A percentile compares a stretch with the other conserved stretches of the same genome.
These are phyloP conservation scores for Mycocentrospora acerina DNA, from an alignment of 2,329 filamentous ascomycete genomes.

Conservation along the genomic window DNA sequence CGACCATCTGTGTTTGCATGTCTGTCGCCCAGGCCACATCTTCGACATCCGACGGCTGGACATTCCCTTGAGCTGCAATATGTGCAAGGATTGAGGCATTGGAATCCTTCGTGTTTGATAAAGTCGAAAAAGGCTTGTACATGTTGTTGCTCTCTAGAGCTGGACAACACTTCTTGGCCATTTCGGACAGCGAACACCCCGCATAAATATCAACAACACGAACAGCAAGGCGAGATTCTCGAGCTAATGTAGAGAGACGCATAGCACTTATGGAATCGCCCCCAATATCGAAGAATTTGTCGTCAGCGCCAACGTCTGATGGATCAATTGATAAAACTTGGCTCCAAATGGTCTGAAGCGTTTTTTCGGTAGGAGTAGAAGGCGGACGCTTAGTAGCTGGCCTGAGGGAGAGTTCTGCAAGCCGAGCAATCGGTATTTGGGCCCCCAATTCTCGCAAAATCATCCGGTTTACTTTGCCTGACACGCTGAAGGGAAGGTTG, in stretches of 20 bases:
- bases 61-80: too few relatives aligned
- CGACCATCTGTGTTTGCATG: too few relatives aligned
- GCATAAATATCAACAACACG: conserved; percentile 17
- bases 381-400: conserved; percentile 30
- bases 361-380: conserved; percentile 47
- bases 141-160: too few relatives aligned
- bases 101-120: too few relatives aligned
- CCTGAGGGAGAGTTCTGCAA: conserved; percentile 28
- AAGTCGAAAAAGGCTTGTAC: too few relatives aligned
- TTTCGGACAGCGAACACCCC: too few relatives aligned
- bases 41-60: too few relatives aligned
- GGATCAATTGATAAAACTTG: conserved; percentile 11
- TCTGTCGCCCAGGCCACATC: too few relatives aligned
- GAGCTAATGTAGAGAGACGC: conserved; percentile 14
- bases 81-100: too few relatives aligned
- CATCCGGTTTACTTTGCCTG: conserved; percentile 40
- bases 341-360: conserved; percentile 22
- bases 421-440: too few relatives aligned
- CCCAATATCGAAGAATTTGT: conserved; percentile 20
- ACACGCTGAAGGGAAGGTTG: too few relatives aligned
- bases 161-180: too few relatives aligned
- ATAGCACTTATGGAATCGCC: conserved; percentile 26
- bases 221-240: conserved; percentile 8
- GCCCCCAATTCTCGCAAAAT: conserved; percentile 38
- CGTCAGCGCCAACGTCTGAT: conserved; percentile 11